phyloP scores from a whole-genome alignment of 805 yeast species.

The Candida sakaeoensis region DNA sequence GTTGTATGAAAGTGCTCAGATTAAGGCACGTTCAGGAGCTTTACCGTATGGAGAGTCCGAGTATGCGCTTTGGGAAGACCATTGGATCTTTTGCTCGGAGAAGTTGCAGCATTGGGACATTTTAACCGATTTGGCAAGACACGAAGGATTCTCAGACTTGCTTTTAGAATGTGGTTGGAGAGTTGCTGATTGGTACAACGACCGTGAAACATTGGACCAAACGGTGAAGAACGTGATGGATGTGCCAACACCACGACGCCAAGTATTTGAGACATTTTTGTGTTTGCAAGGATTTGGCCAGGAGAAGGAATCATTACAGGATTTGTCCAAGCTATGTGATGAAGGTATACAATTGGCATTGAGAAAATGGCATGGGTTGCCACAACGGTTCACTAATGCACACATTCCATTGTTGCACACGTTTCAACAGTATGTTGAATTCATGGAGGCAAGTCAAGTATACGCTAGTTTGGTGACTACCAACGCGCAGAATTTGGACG shows the following conservation, averaged over 20 bases:
- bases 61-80: slow-evolving; percentile 96
- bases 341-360: slow-evolving; percentile 93
- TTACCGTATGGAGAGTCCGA: slow-evolving; percentile 94
- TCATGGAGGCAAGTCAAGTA: slow-evolving; percentile 94
- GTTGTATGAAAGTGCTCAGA: slow-evolving; percentile 92
- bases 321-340: slow-evolving; percentile 81
- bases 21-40: slow-evolving; percentile 92
- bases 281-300: slow-evolving; percentile 92
- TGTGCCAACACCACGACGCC: slow-evolving; percentile 96
- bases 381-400: slow-evolving; percentile 71
- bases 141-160: slow-evolving; percentile 95
- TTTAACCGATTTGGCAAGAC: slow-evolving; percentile 91
- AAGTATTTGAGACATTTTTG: slow-evolving; percentile 90
- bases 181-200: slow-evolving; percentile 97
- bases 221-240: slow-evolving; percentile 96
- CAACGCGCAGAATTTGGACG: slow-evolving; percentile 86
- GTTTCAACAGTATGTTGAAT: slow-evolving; percentile 95
- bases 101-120: slow-evolving; percentile 98
- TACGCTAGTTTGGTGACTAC: slow-evolving; percentile 85
- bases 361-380: slow-evolving; percentile 90
- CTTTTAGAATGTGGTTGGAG: slow-evolving; percentile 99
- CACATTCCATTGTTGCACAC: slow-evolving; percentile 89
- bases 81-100: slow-evolving; percentile 97
- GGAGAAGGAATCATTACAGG: slow-evolving; percentile 80
- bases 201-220: slow-evolving; percentile 89